Percentiles rank a stretch among this genome's conserved stretches.
Conservation (phyloP, 192 early-diverging fungal species). For the Pilaira anomala region DNA sequence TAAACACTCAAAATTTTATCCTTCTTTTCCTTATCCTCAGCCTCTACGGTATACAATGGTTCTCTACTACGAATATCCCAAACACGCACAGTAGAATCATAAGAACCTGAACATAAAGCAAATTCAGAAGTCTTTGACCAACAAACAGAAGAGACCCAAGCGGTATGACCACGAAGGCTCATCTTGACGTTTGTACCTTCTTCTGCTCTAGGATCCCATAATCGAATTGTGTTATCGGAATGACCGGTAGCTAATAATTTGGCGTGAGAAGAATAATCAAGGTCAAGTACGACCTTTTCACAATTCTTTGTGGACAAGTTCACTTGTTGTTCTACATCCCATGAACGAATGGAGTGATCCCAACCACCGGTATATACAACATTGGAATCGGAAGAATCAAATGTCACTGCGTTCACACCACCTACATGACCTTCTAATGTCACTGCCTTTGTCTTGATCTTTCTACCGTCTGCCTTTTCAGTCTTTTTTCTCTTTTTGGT, state of each 20-base stretch:
- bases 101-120: slow-evolving; percentile 78
- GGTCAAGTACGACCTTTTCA: slow-evolving; percentile 75
- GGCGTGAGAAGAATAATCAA: slow-evolving; percentile 69
- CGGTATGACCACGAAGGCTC: slow-evolving; percentile 71
- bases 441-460: slow-evolving; percentile 40
- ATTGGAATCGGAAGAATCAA: slow-evolving; percentile 57
- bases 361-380: slow-evolving; percentile 83
- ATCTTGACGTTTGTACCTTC: slow-evolving; percentile 77
- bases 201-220: slow-evolving; percentile 89
- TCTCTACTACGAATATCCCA: slow-evolving; percentile 94
- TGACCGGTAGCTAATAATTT: slow-evolving; percentile 86
- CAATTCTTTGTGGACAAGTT: slow-evolving; percentile 83
- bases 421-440: slow-evolving; percentile 72
- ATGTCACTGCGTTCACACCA: slow-evolving; percentile 69
- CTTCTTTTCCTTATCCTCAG: slow-evolving; percentile 33
- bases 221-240: slow-evolving; percentile 71
- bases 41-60: slow-evolving; percentile 72
- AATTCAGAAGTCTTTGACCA: slow-evolving; percentile 79
- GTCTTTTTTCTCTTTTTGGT: slow-evolving; percentile 50
- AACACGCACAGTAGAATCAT: slow-evolving; percentile 83
- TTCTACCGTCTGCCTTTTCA: slow-evolving; percentile 43
- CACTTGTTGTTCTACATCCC: slow-evolving; percentile 80
- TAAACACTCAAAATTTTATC: slow-evolving; percentile 72
- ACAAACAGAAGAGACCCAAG: slow-evolving; percentile 80
- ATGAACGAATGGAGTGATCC: slow-evolving; percentile 90